Evolutionary conservation across 2,329 filamentous ascomycete genomes (phyloP).

Genomic region (Venturia nashicola): DNA sequence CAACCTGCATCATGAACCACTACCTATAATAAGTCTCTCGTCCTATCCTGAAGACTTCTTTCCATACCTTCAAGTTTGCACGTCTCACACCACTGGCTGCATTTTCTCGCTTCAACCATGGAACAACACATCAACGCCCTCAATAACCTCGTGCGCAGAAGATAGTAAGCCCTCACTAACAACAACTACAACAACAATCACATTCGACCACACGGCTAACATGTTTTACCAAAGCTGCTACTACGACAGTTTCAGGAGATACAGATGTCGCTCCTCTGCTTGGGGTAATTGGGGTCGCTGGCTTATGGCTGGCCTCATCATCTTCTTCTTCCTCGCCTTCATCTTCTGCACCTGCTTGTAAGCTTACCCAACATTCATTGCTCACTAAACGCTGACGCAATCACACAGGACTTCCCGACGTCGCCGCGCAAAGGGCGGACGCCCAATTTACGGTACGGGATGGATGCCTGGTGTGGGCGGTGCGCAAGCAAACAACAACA

Average conservation of each 20-base stretch:
- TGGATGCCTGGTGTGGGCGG: conserved; percentile 4
- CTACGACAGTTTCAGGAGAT: background rate
- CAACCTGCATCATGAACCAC: no score
- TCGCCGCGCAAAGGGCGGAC: background rate
- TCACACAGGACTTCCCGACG: background rate
- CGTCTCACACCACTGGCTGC: no score
- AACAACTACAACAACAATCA: no score
- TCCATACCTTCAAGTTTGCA: no score
- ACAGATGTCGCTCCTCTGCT: background rate
- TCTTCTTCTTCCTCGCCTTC: conserved; percentile 3
- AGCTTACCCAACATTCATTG: background rate
- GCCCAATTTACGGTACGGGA: conserved; percentile 8
- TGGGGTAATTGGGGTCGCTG: conserved; percentile 10
- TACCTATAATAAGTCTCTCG: no score
- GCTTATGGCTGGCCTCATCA: conserved; percentile 6
- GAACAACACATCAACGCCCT: background rate
- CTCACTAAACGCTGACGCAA: background rate
- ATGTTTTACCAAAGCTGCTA: conserved; percentile 6
- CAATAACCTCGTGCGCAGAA: background rate
- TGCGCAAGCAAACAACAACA: background rate
- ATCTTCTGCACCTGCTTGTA: conserved; percentile 8
- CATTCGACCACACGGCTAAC: background rate
- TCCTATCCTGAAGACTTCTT: no score
- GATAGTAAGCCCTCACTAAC: background rate
- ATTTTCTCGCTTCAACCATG: background rate